Conservation (phyloP, 768 basidiomycete species). For the Agaricus blazei region DNA sequence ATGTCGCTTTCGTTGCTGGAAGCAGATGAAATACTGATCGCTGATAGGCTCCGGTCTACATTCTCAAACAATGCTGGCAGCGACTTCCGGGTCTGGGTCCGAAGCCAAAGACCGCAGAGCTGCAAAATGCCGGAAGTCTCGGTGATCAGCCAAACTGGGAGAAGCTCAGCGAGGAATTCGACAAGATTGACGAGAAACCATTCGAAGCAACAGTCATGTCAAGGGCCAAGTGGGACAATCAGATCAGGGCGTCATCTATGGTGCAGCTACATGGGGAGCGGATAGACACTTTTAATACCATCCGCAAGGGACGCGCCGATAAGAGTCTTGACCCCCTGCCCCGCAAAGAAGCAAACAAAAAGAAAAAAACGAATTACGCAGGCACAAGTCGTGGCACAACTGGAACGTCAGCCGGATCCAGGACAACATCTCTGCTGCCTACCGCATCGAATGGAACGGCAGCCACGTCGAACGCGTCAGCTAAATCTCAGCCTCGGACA, state of each 20-base stretch:
- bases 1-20: background rate
- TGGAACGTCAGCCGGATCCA: no score
- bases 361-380: background rate
- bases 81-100: background rate
- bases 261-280: background rate
- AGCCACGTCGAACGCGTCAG: background rate
- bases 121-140: background rate
- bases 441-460: background rate
- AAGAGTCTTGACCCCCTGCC: background rate
- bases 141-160: no score
- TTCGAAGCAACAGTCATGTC: background rate
- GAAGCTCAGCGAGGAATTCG: background rate
- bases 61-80: constrained; percentile 1
- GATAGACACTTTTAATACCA: background rate
- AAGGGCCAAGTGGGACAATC: background rate
- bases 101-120: background rate
- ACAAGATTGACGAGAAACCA: background rate
- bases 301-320: background rate
- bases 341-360: background rate
- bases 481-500: no score
- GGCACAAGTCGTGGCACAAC: no score
- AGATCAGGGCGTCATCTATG: background rate
- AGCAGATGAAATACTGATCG: background rate
- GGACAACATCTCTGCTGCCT: no score
- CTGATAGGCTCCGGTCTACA: background rate